Evolutionary conservation across 1,139 yeast genomes (phyloP).

Genomic region (Yamadazyma membranifaciens): DNA sequence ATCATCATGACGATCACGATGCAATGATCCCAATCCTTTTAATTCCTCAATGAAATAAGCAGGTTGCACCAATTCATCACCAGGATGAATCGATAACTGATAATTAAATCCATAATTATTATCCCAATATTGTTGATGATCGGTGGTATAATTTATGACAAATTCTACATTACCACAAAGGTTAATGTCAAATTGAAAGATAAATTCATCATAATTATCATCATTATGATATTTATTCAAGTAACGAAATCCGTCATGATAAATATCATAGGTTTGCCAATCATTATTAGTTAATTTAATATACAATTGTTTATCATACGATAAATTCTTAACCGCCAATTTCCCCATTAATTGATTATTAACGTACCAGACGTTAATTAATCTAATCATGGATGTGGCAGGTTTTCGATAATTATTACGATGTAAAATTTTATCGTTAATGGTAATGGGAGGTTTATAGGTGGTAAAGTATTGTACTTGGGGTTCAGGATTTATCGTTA

Average conservation of each 20-base stretch:
- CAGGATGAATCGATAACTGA: constrained; percentile 14
- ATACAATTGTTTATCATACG: constrained; percentile 35
- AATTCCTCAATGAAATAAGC: no score
- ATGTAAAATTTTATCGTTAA: not conserved
- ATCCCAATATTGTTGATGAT: constrained; percentile 31
- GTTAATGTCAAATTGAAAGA: constrained; percentile 26
- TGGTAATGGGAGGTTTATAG: not conserved
- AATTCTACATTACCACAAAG: constrained; percentile 23
- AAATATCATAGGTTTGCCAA: constrained; percentile 35
- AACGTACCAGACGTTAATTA: constrained; percentile 10
- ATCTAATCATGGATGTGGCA: constrained; percentile 1
- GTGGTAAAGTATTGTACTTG: not conserved
- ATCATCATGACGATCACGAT: no score
- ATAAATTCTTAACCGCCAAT: constrained; percentile 37
- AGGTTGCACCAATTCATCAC: no score
- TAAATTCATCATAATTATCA: constrained; percentile 37
- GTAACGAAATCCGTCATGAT: constrained; percentile 22
- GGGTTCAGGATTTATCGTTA: not conserved
- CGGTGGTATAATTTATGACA: constrained; percentile 23
- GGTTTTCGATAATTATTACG: not conserved
- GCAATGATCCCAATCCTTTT: no score
- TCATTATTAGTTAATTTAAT: constrained; percentile 38
- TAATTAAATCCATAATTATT: constrained; percentile 32
- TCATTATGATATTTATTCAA: constrained; percentile 20
- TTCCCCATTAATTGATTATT: constrained; percentile 25